Evolutionary conservation across 2,329 filamentous ascomycete genomes (phyloP).

Genomic region (Aspergillus udagawae): DNA sequence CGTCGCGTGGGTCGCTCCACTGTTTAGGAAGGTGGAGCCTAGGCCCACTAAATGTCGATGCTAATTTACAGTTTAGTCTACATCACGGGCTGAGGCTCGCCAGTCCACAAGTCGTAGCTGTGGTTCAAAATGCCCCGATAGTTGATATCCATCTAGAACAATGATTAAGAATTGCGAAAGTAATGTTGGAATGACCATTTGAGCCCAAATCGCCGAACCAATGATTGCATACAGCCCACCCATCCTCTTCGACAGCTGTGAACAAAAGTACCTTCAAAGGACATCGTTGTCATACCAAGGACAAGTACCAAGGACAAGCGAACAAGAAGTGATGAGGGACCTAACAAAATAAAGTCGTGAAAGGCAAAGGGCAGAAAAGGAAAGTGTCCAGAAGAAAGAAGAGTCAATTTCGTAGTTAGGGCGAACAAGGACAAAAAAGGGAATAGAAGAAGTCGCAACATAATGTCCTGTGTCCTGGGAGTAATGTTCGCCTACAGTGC

Average conservation of each 20-base stretch:
- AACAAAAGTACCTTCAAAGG: background rate
- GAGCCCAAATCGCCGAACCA: background rate
- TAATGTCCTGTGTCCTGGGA: constrained; percentile 12
- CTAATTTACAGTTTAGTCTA: background rate
- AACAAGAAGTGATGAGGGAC: background rate
- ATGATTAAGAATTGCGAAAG: background rate
- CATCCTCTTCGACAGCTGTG: background rate
- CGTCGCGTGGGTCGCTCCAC: background rate
- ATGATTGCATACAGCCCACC: background rate
- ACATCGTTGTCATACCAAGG: background rate
- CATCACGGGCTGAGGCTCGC: background rate
- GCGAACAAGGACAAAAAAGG: constrained; percentile 15
- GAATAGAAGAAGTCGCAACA: constrained; percentile 13
- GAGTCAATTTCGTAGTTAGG: constrained; percentile 21
- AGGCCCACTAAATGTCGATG: background rate
- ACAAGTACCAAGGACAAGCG: background rate
- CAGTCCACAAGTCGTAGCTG: background rate
- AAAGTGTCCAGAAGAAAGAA: constrained; percentile 13
- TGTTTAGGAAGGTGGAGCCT: background rate
- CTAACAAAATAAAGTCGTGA: background rate
- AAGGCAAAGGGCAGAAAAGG: background rate
- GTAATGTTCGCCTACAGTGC: constrained; percentile 18
- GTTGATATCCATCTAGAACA: background rate
- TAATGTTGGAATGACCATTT: background rate
- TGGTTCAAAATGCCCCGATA: background rate